Base-by-base conservation (phyloP, 176 grass and related monocot species). In the Alopecurus myosuroides region DNA sequence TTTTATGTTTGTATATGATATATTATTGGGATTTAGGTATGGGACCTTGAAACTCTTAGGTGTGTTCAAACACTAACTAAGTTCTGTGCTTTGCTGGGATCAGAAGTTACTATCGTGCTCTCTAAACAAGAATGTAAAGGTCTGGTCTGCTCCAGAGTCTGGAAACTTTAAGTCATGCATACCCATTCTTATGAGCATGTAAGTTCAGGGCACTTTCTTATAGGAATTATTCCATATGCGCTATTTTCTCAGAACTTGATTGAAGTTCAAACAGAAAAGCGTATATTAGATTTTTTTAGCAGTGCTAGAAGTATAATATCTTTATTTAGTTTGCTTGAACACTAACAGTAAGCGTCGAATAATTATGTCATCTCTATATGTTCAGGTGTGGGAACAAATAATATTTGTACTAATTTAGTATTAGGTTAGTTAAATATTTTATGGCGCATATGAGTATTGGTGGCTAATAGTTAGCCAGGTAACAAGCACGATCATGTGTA, bases 91-190 rank as follows among this genome's bases (percentile, higher is more conserved):
- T 79, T 82, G 83, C 78, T 94, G 92, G 84, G 84, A 70, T 23
- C 51, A 91, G 19, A 91, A 88, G 61, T 78, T 86, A 78, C 18
- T 94, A 42, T 91, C 89, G 67, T 91, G 86, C 69, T 94, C 89
- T 19, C 49, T 94, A 36, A 89, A 94, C 80, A 77, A 73, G 66
- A 86, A 80, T 1, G 36, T 91, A 67, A 94, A 91, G 76, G 71
- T 85, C 45, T 94, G 88, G 92, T 66, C 64, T 81, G 28, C 78
- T 51, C 81, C 70, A 78, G 62, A 89, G 52, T 86, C 56, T 70
- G 86, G 76, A 68, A 55, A 60, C 5, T 62, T 94, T 75, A 89
- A 87, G 81, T 55, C 17, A 72, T 82, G 58, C 77, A 94, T 73
- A 87, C 80, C 42, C 81, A 91, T 49, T n/a, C 67, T 3, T 81